phyloP scores from a whole-genome alignment of 768 basidiomycete species.

The Podaxis sp. region DNA sequence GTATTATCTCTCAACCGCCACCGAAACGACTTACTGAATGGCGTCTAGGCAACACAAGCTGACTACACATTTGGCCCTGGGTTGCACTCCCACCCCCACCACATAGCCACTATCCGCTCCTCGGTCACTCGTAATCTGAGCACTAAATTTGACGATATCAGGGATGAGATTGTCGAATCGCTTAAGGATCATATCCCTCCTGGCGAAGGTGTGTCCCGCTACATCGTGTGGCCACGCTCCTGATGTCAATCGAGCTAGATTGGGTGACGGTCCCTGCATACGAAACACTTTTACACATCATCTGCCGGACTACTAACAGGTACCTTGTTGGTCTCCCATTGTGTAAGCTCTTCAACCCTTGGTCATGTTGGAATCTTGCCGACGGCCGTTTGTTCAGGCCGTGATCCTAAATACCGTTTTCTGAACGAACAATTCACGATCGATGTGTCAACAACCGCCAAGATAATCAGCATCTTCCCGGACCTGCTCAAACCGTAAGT shows the following conservation, averaged over 20 bases:
- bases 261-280: slow-evolving; percentile 30
- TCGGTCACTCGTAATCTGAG: slow-evolving; percentile 30
- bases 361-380: background rate
- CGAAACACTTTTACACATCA: slow-evolving; percentile 29
- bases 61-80: slow-evolving; percentile 28
- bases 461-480: slow-evolving; percentile 32
- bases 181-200: slow-evolving; percentile 28
- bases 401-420: slow-evolving; percentile 30
- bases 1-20: background rate
- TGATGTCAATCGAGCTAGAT: slow-evolving; percentile 19
- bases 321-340: slow-evolving; percentile 19
- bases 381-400: slow-evolving; percentile 23
- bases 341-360: slow-evolving; percentile 1
- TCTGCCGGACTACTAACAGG: slow-evolving; percentile 38
- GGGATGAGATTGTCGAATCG: slow-evolving; percentile 43
- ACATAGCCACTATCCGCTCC: slow-evolving; percentile 28
- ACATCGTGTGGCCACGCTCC: background rate
- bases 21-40: background rate
- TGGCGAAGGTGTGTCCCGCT: background rate
- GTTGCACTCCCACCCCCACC: slow-evolving; percentile 26
- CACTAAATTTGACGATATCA: slow-evolving; percentile 30
- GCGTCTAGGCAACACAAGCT: slow-evolving; percentile 24
- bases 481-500: slow-evolving; percentile 39
- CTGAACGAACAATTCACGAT: slow-evolving; percentile 30
- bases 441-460: slow-evolving; percentile 25